These are phyloP conservation scores for Candida insectalens DNA, from an alignment of 805 yeast genomes.

Conservation along the genomic window DNA sequence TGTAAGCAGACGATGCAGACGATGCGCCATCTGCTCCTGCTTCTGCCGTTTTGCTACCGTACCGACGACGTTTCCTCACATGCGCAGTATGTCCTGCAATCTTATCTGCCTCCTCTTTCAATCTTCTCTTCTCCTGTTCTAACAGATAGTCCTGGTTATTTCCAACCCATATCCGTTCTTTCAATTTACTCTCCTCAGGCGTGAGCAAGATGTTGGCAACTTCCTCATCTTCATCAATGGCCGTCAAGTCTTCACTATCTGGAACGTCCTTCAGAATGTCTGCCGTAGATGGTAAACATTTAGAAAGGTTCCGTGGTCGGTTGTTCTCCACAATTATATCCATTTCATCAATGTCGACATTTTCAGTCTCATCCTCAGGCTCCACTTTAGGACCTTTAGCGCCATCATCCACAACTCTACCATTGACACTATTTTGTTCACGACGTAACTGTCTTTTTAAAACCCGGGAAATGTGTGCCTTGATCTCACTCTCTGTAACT, in stretches of 20 bases:
- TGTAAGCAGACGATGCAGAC: slow-evolving; percentile 16
- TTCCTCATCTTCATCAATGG: slow-evolving; percentile 82
- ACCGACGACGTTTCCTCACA: slow-evolving; percentile 37
- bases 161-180: slow-evolving; percentile 85
- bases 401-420: slow-evolving; percentile 3
- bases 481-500: slow-evolving; percentile 35
- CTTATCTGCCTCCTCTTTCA: slow-evolving; percentile 80
- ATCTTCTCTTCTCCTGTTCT: slow-evolving; percentile 75
- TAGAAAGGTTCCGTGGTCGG: slow-evolving; percentile 45
- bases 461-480: slow-evolving; percentile 22
- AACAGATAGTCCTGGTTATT: slow-evolving; percentile 77
- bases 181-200: slow-evolving; percentile 60
- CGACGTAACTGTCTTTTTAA: slow-evolving; percentile 19
- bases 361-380: slow-evolving; percentile 3
- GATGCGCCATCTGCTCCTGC: slow-evolving; percentile 21
- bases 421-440: slow-evolving; percentile 8
- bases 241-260: slow-evolving; percentile 57
- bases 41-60: slow-evolving; percentile 15
- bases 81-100: slow-evolving; percentile 65
- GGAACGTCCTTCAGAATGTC: slow-evolving; percentile 42
- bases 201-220: slow-evolving; percentile 49
- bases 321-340: slow-evolving; percentile 31
- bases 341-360: slow-evolving; percentile 12
- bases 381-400: slow-evolving; percentile 1
- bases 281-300: slow-evolving; percentile 44